Base-by-base conservation (phyloP, 192 early-diverging fungal species). In the Dissophora ornata region DNA sequence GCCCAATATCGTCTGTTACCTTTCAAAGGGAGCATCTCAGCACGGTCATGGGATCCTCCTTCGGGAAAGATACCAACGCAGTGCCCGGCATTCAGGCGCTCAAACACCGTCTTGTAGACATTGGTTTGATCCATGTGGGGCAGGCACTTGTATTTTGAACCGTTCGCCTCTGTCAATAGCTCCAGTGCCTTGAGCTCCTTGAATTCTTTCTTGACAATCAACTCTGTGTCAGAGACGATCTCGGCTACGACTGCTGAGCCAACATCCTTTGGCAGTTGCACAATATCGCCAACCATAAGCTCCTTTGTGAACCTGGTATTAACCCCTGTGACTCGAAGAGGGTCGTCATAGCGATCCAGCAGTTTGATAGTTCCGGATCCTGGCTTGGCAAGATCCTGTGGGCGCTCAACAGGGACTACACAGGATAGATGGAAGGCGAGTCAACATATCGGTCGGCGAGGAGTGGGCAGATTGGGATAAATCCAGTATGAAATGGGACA, bases 21-120 rank as follows among this genome's bases (percentile, higher is more conserved):
- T 87, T 98, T 99, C 49, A 99, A 82, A 24, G 98, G 98, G 49
- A 99, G 80, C 87, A 99, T 92, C 68, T 97, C 92, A 4, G 94
- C 87, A 52, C 96, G 93, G 81, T 99, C 98, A 82, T 99, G 98
- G 69, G 91, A 93, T 15, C 98, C 98, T 48, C 98, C 97, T 62
- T 98, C 98, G 5, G 98, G 98, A 81, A 99, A 99, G 60, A 99
- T 99, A 16, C 95, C 95, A 8, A 99, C 90, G 70, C 94, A 95
- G 40, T 80, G 71, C 22, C 82, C 90, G 33, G 80, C 79, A 62
- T 92, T 86, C 33, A 99, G 71, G 7, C 91, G 86, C 13, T 90
- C 83, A 63, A 92, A 90, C 13, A 99, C 98, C 7, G 84, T 80
- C 19, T 85, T 81, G 79, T 95, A 98, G 80, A 98, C 95, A 1